Conservation (phyloP, 257 asterid genomes). For the Verbena officinalis region DNA sequence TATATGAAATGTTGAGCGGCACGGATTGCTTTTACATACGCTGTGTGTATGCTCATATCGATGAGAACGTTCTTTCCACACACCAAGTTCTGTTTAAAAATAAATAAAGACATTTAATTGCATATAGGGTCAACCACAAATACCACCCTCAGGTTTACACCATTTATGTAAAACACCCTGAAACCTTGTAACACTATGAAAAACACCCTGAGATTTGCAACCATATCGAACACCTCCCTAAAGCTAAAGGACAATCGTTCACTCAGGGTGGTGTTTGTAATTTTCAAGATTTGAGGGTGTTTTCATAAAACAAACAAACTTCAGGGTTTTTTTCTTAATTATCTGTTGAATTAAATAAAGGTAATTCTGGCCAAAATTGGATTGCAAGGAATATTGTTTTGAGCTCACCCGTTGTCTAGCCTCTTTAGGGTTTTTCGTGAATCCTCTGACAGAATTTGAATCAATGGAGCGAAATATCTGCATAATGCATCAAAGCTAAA, state of each 20-base stretch:
- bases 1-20: constrained; percentile 94
- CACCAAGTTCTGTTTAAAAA: constrained; percentile 67
- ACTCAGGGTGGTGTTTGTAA: no score
- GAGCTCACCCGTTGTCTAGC: constrained; percentile 68
- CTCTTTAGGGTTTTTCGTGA: constrained; percentile 94
- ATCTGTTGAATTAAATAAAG: constrained; percentile 6
- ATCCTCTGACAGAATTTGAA: constrained; percentile 91
- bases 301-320: no score
- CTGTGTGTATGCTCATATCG: constrained; percentile 98
- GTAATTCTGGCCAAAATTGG: not conserved
- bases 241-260: no score
- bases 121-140: no score
- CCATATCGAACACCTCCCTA: no score
- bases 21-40: constrained; percentile 92
- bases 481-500: constrained; percentile 18
- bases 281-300: no score
- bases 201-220: no score
- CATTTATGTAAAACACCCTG: no score
- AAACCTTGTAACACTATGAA: no score
- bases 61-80: constrained; percentile 96
- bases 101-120: not conserved
- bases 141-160: no score
- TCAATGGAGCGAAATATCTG: constrained; percentile 97
- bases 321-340: no score
- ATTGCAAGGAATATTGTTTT: constrained; percentile 21